phyloP scores from a whole-genome alignment of 2,329 filamentous ascomycete species.

The Phoma sp. region DNA sequence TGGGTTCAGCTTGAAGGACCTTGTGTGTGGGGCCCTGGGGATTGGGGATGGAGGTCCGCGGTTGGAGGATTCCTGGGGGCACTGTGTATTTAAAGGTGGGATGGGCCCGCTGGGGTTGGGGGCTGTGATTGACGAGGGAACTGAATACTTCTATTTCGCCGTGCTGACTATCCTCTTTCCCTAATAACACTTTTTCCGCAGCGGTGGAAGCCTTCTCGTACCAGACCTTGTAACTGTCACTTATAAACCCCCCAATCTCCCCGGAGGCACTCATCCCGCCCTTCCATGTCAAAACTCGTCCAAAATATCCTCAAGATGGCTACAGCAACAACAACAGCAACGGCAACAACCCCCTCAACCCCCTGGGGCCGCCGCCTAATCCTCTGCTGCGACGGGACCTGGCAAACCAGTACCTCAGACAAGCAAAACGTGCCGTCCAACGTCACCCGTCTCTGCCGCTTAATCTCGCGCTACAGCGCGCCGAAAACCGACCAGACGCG shows the following conservation, averaged over 20 bases:
- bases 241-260: no score
- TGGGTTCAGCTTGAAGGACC: slow-evolving; percentile 8
- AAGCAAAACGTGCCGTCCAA: slow-evolving; percentile 45
- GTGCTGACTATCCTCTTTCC: not conserved
- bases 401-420: slow-evolving; percentile 41
- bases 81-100: slow-evolving; percentile 2
- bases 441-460: slow-evolving; percentile 43
- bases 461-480: slow-evolving; percentile 38
- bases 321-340: not conserved
- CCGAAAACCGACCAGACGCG: slow-evolving; percentile 29
- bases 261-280: no score
- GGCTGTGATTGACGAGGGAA: no score
- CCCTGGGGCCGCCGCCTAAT: slow-evolving; percentile 43
- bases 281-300: no score
- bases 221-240: no score
- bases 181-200: not conserved
- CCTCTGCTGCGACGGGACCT: slow-evolving; percentile 47
- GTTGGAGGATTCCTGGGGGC: not conserved
- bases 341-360: not conserved
- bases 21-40: not conserved
- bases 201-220: not conserved
- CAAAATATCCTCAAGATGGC: no score
- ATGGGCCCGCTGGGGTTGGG: not conserved
- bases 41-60: not conserved
- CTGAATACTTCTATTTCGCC: not conserved